phyloP scores from a whole-genome alignment of 805 yeast species.

The Candida peoriensis region DNA sequence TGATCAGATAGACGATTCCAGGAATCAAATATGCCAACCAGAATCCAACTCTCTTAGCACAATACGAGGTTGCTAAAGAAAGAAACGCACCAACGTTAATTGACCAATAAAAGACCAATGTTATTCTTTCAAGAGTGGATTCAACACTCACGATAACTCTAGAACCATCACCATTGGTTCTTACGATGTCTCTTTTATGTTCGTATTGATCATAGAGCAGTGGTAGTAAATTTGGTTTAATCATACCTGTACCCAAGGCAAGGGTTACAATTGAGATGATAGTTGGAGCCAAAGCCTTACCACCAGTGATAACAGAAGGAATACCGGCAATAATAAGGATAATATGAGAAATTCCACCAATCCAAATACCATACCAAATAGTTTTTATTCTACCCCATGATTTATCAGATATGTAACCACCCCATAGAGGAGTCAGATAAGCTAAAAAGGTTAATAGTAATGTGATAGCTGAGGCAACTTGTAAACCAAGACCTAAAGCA shows the following conservation, averaged over 20 bases:
- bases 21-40: conserved; percentile 75
- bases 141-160: conserved; percentile 64
- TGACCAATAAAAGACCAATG: conserved; percentile 70
- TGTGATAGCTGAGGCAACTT: conserved; percentile 65
- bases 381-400: conserved; percentile 68
- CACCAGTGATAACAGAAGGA: conserved; percentile 44
- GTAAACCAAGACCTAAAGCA: conserved; percentile 54
- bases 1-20: conserved; percentile 48
- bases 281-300: conserved; percentile 55
- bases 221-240: conserved; percentile 63
- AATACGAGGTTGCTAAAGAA: conserved; percentile 68
- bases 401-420: conserved; percentile 71
- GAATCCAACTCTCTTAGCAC: conserved; percentile 58
- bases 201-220: conserved; percentile 71
- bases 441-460: conserved; percentile 79
- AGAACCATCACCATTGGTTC: conserved; percentile 53
- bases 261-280: conserved; percentile 37
- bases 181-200: conserved; percentile 51
- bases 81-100: conserved; percentile 70
- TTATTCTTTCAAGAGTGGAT: conserved; percentile 64
- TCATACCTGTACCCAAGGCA: conserved; percentile 77
- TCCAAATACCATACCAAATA: conserved; percentile 49
- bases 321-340: conserved; percentile 64
- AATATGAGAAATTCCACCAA: conserved; percentile 58
- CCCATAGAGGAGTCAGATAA: conserved; percentile 70